Conservation (phyloP, 306 rosid species). For the Rosa chinensis region DNA sequence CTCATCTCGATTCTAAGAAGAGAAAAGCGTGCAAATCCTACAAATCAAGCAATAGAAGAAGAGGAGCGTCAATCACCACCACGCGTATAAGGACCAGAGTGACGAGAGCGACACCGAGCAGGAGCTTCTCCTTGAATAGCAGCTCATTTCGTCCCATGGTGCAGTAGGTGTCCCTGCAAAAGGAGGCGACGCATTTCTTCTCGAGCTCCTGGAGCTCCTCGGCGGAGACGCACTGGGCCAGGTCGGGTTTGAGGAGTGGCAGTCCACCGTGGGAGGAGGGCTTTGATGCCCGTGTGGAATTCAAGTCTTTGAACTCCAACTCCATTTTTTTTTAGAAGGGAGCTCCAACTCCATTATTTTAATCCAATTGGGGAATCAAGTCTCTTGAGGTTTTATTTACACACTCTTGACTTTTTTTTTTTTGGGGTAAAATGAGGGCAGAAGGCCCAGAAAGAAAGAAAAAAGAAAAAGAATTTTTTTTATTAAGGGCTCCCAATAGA, state of each 20-base stretch:
- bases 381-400: too few species aligned
- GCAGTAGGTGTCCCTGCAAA: conserved; percentile 71
- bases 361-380: neutral
- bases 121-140: conserved; percentile 60
- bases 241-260: conserved; percentile 66
- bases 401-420: too few species aligned
- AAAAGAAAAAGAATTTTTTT: too few species aligned
- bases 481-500: too few species aligned
- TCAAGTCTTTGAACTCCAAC: conserved; percentile 68
- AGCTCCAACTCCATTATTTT: too few species aligned
- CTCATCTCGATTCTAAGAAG: conserved; percentile 57
- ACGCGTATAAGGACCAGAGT: conserved; percentile 81
- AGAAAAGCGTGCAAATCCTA: conserved; percentile 66
- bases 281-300: conserved; percentile 37
- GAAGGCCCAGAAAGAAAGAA: too few species aligned
- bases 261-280: conserved; percentile 23
- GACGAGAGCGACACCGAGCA: conserved; percentile 59
- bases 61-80: conserved; percentile 44
- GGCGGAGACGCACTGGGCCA: conserved; percentile 23
- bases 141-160: conserved; percentile 86
- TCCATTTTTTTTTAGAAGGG: conserved; percentile 26
- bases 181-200: conserved; percentile 77
- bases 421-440: too few species aligned
- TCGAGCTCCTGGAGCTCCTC: conserved; percentile 58
- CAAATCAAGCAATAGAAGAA: conserved; percentile 71